Conservation (phyloP, 805 yeast species). For the Metschnikowia amazonensis region DNA sequence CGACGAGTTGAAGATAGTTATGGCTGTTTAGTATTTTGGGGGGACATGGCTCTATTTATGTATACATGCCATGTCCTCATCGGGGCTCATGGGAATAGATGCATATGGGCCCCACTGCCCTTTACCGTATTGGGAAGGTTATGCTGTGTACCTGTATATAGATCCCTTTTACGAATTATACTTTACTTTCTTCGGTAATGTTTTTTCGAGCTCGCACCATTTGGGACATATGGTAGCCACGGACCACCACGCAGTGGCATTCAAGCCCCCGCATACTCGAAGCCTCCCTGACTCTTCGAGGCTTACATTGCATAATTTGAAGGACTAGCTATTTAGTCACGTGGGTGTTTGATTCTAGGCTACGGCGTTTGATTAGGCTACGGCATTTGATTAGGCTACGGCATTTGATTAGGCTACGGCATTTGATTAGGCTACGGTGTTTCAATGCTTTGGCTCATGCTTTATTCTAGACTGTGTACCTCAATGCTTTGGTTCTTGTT, state of each 20-base stretch:
- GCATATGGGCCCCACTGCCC: neutral
- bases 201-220: neutral
- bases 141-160: neutral
- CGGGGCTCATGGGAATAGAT: neutral
- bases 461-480: neutral
- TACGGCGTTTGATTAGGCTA: neutral
- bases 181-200: constrained; percentile 1
- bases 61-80: neutral
- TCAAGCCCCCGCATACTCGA: neutral
- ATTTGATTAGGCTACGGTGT: too few species aligned
- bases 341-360: neutral
- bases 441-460: neutral
- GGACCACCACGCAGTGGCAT: neutral
- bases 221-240: neutral
- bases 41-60: neutral
- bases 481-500: constrained; percentile 4
- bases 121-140: neutral
- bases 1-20: neutral
- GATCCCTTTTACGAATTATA: neutral
- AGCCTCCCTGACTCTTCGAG: neutral
- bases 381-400: neutral
- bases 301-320: neutral
- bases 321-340: too few species aligned
- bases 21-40: neutral
- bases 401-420: neutral